These are phyloP conservation scores for Kazachstania sp. DNA, from an alignment of 1,139 yeast genomes.

Conservation along the genomic window DNA sequence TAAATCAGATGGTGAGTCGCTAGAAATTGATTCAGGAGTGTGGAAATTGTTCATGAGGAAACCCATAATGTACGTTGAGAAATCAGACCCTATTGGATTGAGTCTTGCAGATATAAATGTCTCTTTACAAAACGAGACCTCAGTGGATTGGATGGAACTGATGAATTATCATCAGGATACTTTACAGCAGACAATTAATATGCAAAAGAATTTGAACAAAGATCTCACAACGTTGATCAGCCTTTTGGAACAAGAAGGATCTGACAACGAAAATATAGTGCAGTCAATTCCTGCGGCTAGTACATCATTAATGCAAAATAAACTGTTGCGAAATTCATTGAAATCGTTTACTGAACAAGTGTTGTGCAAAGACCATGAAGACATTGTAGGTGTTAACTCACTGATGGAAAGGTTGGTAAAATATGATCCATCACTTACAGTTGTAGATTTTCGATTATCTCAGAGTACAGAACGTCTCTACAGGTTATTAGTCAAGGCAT, in stretches of 20 bases:
- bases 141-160: conserved; percentile 12
- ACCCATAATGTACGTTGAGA: conserved; percentile 25
- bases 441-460: conserved; percentile 12
- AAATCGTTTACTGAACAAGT: conserved; percentile 6
- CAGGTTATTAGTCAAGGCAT: conserved; percentile 10
- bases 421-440: conserved; percentile 12
- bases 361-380: conserved; percentile 10
- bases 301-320: conserved; percentile 2
- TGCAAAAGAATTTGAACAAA: conserved; percentile 13
- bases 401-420: neutral
- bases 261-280: neutral
- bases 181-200: conserved; percentile 9
- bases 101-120: conserved; percentile 16
- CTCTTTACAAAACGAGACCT: conserved; percentile 11
- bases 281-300: neutral
- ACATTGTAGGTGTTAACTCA: conserved; percentile 3
- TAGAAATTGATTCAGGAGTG: neutral
- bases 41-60: conserved; percentile 21
- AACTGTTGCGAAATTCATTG: conserved; percentile 6
- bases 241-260: conserved; percentile 3
- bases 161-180: conserved; percentile 3
- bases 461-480: conserved; percentile 7
- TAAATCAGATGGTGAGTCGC: neutral
- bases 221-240: conserved; percentile 10
- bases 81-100: conserved; percentile 29